Evolutionary conservation across 768 basidiomycete genomes (phyloP), one percentile per base, ranked within the genome.

Genomic region (Termitomyces sp.): DNA sequence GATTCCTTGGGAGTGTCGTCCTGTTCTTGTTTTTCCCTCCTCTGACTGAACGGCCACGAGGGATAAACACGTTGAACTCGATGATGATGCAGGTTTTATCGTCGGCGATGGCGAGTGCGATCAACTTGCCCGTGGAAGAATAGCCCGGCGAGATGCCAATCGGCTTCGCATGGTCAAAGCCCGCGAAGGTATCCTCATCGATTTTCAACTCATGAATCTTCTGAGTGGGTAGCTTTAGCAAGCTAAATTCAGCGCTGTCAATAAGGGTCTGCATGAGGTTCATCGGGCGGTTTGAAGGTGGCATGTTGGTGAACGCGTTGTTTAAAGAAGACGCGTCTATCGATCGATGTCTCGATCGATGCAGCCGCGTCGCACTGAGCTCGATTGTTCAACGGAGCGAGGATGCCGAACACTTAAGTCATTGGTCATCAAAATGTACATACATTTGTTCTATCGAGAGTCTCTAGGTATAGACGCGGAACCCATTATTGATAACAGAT

Each of bases 121-220:
- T 61, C 37, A 86, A 69, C 17, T 63, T 61, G 1, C 81, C 80
- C 10, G 65, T 58, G 19, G 68, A 58, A 1, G 76, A 71, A 62
- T 80, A 83, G 1, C 78, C 79, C 4, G 80, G 76, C 5, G 83
- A 77, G 28, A 84, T 66, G 1, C 82, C 84, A 58, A 85, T 66
- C 12, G 77, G 74, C 16, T 63, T 64, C 19, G 70, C 43, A 46
- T 76, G 70, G 48, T 71, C 62, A 52, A 77, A 76, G 5, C 66
- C 61, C 7, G 55, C 45, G 3, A 74, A 67, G 12, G 64, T 52
- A 35, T 68, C 65, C 8, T 54, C 39, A 2, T 57, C 41, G 41
- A 76, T 57, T 0, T 68, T 58, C 0, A 45, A 23, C 54, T 74
- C 74, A 17, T 67, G 56, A 23, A 69, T 61, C 3, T 63, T 68